These are phyloP conservation scores for Tetracladium setigerum DNA, from an alignment of 495 filamentous ascomycete species.

Conservation along the genomic window DNA sequence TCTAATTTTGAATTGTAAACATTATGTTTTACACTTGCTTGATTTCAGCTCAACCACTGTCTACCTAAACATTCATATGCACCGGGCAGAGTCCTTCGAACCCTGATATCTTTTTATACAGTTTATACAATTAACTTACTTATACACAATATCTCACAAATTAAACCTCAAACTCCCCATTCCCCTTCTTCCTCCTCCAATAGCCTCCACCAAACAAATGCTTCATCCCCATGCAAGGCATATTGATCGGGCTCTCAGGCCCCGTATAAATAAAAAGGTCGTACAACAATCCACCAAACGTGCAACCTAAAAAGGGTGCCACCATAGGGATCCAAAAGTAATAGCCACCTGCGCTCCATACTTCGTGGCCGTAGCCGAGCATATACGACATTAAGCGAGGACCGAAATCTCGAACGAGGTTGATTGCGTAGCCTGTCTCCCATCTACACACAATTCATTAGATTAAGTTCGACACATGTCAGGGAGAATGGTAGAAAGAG, in stretches of 20 bases:
- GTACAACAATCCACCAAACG: conserved; percentile 40
- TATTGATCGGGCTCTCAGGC: conserved; percentile 22
- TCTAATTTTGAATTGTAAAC: too few species aligned
- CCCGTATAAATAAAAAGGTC: conserved; percentile 47
- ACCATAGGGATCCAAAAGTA: conserved; percentile 41
- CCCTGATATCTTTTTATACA: too few species aligned
- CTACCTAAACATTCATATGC: too few species aligned
- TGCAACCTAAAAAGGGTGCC: conserved; percentile 33
- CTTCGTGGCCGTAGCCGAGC: conserved; percentile 53
- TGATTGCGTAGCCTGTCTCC: conserved; percentile 61
- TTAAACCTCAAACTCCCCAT: conserved; percentile 11
- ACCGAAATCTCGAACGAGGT: conserved; percentile 56
- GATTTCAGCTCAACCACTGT: too few species aligned
- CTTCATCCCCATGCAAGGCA: conserved; percentile 17
- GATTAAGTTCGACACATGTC: background rate
- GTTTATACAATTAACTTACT: conserved; percentile 2
- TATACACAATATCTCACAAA: too few species aligned
- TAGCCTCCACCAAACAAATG: conserved; percentile 1
- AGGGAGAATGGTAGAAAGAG: background rate
- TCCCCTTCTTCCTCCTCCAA: conserved; percentile 6
- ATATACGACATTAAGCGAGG: conserved; percentile 50
- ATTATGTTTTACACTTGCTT: too few species aligned
- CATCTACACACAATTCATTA: conserved; percentile 22
- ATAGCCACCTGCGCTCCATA: conserved; percentile 45
- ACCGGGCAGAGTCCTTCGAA: too few species aligned